Conservation (phyloP, 441 rosid species). For the Euphorbia corollata region DNA sequence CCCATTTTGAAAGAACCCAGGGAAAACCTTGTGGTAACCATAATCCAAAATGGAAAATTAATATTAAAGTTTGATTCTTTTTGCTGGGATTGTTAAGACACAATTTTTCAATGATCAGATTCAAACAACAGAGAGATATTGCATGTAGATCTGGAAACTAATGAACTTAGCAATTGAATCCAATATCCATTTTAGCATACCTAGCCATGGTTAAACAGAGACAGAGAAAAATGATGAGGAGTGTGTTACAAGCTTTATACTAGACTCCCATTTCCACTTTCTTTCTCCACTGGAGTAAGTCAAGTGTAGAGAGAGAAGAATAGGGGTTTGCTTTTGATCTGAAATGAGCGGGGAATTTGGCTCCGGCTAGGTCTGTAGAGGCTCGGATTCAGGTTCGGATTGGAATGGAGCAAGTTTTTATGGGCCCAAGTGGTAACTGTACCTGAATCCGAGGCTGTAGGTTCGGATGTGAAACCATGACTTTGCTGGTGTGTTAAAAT, state of each 20-base stretch:
- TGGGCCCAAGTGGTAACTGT: constrained; percentile 16
- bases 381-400: neutral
- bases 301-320: neutral
- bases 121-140: neutral
- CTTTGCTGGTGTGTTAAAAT: constrained; percentile 24
- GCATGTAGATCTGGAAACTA: neutral
- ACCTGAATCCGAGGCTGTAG: constrained; percentile 23
- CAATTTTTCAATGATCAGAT: neutral
- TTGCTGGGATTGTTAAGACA: neutral
- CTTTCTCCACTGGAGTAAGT: neutral
- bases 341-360: constrained; percentile 9
- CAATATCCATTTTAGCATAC: constrained; percentile 26
- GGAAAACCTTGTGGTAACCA: neutral
- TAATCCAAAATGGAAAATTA: neutral
- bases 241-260: constrained; percentile 2
- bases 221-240: neutral
- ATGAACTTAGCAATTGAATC: neutral
- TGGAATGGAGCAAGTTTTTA: no score
- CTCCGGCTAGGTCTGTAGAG: neutral
- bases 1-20: neutral
- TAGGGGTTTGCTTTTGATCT: neutral
- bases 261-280: neutral
- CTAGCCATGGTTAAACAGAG: constrained; percentile 42
- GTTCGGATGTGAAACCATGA: constrained; percentile 11
- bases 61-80: neutral